phyloP scores from a whole-genome alignment of 1,284 basidiomycete genomes.

The Gymnopus androsaceus region DNA sequence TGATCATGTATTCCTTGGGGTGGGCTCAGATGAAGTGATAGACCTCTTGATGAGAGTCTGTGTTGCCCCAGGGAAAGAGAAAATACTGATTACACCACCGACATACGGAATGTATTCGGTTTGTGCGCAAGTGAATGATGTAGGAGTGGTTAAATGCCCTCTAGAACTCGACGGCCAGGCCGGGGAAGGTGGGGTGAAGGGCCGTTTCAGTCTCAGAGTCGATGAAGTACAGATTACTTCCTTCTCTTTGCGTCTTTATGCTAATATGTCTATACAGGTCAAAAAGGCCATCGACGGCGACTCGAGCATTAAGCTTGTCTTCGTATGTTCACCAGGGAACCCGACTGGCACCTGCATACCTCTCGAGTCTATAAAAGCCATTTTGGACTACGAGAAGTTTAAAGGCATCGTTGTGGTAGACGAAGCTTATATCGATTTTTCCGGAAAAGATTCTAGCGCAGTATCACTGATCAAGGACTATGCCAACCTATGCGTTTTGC shows the following conservation, averaged over 20 bases:
- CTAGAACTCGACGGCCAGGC: slow-evolving; percentile 60
- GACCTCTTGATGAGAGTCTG: slow-evolving; percentile 92
- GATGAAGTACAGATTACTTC: slow-evolving; percentile 54
- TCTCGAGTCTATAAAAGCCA: slow-evolving; percentile 64
- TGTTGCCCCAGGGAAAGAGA: slow-evolving; percentile 81
- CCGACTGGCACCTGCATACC: slow-evolving; percentile 92
- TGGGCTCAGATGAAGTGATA: slow-evolving; percentile 96
- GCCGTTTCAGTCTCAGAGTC: slow-evolving; percentile 79
- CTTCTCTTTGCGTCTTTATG: not conserved
- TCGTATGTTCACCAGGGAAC: slow-evolving; percentile 97
- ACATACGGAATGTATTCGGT: slow-evolving; percentile 99
- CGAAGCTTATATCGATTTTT: slow-evolving; percentile 98
- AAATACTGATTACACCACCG: slow-evolving; percentile 86
- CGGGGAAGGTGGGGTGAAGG: slow-evolving; percentile 72
- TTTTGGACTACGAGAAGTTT: slow-evolving; percentile 83
- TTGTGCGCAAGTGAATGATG: slow-evolving; percentile 93
- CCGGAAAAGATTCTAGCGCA: slow-evolving; percentile 65
- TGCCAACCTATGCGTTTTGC: slow-evolving; percentile 90
- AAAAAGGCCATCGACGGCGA: slow-evolving; percentile 68
- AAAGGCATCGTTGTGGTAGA: slow-evolving; percentile 94
- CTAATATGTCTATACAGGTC: slow-evolving; percentile 49
- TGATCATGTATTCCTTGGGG: slow-evolving; percentile 90
- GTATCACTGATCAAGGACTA: slow-evolving; percentile 77
- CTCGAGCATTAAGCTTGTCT: slow-evolving; percentile 85
- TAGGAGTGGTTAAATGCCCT: slow-evolving; percentile 81